These are phyloP conservation scores for Carex cristatella DNA, from an alignment of 176 grass and related monocot genomes.

Conservation along the genomic window DNA sequence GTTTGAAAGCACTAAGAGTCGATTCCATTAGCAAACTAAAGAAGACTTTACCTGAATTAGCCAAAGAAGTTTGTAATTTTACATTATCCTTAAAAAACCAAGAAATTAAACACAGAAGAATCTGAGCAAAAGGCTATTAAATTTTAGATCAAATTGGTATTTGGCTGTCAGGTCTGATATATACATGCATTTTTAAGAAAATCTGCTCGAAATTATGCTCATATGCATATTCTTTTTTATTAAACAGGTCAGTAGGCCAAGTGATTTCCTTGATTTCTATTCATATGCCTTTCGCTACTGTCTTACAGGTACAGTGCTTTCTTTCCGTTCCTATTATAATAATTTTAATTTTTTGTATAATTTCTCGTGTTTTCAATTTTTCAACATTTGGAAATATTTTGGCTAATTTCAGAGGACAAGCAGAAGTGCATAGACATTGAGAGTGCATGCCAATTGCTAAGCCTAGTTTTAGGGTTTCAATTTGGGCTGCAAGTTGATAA, in stretches of 20 bases:
- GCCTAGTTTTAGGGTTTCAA: constrained; percentile 76
- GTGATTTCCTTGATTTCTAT: constrained; percentile 92
- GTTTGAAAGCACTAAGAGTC: constrained; percentile 80
- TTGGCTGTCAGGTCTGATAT: neutral
- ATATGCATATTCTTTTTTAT: constrained; percentile 16
- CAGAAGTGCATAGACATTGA: constrained; percentile 97
- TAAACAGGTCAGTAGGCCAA: constrained; percentile 69
- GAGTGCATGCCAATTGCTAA: constrained; percentile 77
- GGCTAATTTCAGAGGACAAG: constrained; percentile 77
- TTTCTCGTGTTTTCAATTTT: neutral
- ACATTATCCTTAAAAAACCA: constrained; percentile 30
- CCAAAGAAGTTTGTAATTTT: constrained; percentile 68
- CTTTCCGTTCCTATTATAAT: neutral
- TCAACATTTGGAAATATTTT: constrained; percentile 17
- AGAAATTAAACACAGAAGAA: neutral
- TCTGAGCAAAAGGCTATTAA: neutral
- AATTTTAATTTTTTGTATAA: neutral
- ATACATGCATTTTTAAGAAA: neutral
- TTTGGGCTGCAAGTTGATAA: constrained; percentile 69
- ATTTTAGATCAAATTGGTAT: neutral
- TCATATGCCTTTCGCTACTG: constrained; percentile 90
- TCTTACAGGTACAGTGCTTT: constrained; percentile 71
- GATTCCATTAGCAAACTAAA: constrained; percentile 91
- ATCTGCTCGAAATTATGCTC: neutral
- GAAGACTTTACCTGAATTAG: constrained; percentile 84